These are phyloP conservation scores for Chaetomium sp. DNA, from an alignment of 2,329 filamentous ascomycete species.

Conservation along the genomic window DNA sequence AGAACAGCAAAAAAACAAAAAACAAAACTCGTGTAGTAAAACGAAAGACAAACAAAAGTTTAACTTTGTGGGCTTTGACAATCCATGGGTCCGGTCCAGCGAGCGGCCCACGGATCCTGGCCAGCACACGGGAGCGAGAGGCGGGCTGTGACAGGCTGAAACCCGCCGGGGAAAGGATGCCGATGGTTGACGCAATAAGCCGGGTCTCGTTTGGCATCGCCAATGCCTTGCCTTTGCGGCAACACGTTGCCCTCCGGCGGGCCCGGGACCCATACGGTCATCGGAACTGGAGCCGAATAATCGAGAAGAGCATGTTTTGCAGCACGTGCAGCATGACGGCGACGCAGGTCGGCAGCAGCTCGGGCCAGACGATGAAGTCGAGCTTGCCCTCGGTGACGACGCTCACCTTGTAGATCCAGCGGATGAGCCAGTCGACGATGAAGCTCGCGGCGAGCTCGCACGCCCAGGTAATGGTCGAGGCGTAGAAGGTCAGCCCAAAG, in stretches of 20 bases:
- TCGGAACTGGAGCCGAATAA: constrained; percentile 64
- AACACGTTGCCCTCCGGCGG: constrained; percentile 12
- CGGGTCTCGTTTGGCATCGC: constrained; percentile 3
- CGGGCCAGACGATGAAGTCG: constrained; percentile 67
- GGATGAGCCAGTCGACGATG: constrained; percentile 60
- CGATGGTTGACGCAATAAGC: constrained; percentile 11
- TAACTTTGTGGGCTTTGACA: background rate
- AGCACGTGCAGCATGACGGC: constrained; percentile 68
- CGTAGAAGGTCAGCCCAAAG: constrained; percentile 64
- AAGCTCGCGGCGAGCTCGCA: constrained; percentile 66
- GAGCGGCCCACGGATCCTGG: background rate
- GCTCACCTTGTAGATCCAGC: constrained; percentile 60
- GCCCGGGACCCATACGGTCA: constrained; percentile 24
- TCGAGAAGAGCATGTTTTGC: constrained; percentile 73
- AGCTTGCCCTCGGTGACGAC: constrained; percentile 66
- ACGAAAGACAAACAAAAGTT: background rate
- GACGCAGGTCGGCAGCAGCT: constrained; percentile 66
- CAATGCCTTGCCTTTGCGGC: constrained; percentile 17
- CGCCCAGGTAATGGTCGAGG: constrained; percentile 65
- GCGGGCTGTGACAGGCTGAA: constrained; percentile 17
- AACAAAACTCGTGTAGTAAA: background rate
- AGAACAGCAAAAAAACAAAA: background rate
- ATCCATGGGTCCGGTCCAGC: background rate
- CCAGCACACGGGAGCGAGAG: constrained; percentile 14
- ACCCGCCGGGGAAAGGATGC: background rate